Percentiles rank a stretch among this genome's conserved stretches.
phyloP scores from a whole-genome alignment of 768 basidiomycete genomes.

The Pisolithus orientalis region DNA sequence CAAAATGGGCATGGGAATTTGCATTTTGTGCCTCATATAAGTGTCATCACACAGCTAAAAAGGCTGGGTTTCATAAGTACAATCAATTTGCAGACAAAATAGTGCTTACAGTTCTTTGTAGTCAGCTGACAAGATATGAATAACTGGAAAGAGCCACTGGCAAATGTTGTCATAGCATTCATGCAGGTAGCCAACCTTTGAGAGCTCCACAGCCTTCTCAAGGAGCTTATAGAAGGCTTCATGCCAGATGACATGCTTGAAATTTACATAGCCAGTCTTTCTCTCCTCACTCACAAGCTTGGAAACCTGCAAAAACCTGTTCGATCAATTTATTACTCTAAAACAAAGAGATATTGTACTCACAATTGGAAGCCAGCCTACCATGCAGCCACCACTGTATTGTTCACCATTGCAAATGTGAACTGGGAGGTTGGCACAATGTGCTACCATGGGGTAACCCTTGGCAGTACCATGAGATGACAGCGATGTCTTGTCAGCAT shows the following conservation, averaged over 20 bases:
- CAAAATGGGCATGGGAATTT: conserved; percentile 33
- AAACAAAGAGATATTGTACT: not conserved
- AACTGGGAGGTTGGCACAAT: conserved; percentile 28
- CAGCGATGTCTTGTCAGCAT: conserved; percentile 35
- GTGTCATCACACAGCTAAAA: conserved; percentile 29
- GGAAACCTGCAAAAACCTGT: not conserved
- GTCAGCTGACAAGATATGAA: conserved; percentile 34
- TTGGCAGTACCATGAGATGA: conserved; percentile 33
- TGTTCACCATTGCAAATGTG: conserved; percentile 28
- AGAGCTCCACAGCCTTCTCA: conserved; percentile 11
- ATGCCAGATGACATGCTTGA: conserved; percentile 34
- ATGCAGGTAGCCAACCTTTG: conserved; percentile 16
- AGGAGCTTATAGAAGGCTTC: conserved; percentile 24
- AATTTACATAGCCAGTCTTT: conserved; percentile 21
- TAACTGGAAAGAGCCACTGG: conserved; percentile 27
- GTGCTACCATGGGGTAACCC: conserved; percentile 29
- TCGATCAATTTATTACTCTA: not conserved
- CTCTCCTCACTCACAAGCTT: conserved; percentile 21
- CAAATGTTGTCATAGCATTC: conserved; percentile 25
- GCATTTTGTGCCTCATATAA: conserved; percentile 23
- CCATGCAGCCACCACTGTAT: conserved; percentile 27
- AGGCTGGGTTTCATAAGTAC: too few species aligned
- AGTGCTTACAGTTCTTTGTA: conserved; percentile 40
- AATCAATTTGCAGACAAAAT: conserved; percentile 9
- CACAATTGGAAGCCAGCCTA: conserved; percentile 37